A percentile compares a stretch with the other conserved stretches of the same genome.
Conservation (phyloP, 1,284 basidiomycete genomes). For the Sanghuangporus baumii region DNA sequence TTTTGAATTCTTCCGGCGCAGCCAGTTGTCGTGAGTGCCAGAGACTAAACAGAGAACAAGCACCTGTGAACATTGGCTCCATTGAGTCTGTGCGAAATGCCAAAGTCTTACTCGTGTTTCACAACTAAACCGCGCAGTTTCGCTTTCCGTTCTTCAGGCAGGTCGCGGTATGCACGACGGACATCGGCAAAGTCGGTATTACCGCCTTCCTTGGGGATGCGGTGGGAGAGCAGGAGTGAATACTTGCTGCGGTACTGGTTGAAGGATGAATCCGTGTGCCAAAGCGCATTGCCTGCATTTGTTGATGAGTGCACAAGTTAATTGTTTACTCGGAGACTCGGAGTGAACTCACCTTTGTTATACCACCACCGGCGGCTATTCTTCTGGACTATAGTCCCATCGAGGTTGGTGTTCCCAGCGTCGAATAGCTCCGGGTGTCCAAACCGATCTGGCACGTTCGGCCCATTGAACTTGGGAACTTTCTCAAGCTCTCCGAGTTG, state of each 20-base stretch:
- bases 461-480: conserved; percentile 20
- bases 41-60: conserved; percentile 7
- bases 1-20: conserved; percentile 23
- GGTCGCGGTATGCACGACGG: conserved; percentile 23
- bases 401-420: conserved; percentile 21
- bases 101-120: conserved; percentile 20
- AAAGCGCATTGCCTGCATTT: conserved; percentile 22
- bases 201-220: conserved; percentile 25
- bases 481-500: conserved; percentile 23
- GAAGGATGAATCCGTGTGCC: conserved; percentile 26
- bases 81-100: neutral
- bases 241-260: conserved; percentile 26
- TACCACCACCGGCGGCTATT: conserved; percentile 20
- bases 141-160: conserved; percentile 23
- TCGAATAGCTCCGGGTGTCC: conserved; percentile 23
- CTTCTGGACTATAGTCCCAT: conserved; percentile 20
- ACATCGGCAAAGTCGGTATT: conserved; percentile 28
- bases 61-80: neutral
- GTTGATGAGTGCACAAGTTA: neutral
- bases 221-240: conserved; percentile 26
- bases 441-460: conserved; percentile 19
- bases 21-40: conserved; percentile 24
- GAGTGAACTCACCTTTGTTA: conserved; percentile 16
- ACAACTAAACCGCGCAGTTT: conserved; percentile 25
- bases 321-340: neutral